Conservation (phyloP, 371 early-diverging fungal genomes). For the Apophysomyces trapeziformis region DNA sequence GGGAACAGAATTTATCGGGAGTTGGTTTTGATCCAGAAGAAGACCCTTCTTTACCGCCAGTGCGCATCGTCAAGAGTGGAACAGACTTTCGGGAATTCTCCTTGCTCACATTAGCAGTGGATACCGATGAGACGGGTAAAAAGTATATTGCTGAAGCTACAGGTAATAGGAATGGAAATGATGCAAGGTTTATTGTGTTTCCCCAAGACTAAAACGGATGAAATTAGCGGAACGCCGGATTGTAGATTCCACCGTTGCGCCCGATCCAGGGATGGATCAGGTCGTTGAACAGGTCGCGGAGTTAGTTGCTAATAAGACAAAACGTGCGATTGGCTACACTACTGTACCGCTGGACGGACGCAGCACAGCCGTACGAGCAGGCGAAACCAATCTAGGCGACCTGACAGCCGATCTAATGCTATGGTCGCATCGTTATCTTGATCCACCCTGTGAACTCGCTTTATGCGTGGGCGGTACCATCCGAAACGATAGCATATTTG, state of each 20-base stretch:
- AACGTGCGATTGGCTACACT: slow-evolving; percentile 55
- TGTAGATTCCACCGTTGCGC: slow-evolving; percentile 36
- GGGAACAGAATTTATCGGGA: slow-evolving; percentile 31
- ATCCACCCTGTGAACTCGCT: slow-evolving; percentile 49
- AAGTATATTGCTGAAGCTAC: slow-evolving; percentile 30
- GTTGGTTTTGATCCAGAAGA: slow-evolving; percentile 44
- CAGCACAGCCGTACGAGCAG: slow-evolving; percentile 53
- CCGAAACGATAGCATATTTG: slow-evolving; percentile 58
- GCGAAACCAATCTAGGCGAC: slow-evolving; percentile 64
- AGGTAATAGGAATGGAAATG: slow-evolving; percentile 18
- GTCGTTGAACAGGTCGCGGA: slow-evolving; percentile 44
- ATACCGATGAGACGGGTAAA: slow-evolving; percentile 20
- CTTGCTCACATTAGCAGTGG: slow-evolving; percentile 40
- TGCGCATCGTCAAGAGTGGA: slow-evolving; percentile 64
- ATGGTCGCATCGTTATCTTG: slow-evolving; percentile 41
- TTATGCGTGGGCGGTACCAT: slow-evolving; percentile 64
- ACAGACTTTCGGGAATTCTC: slow-evolving; percentile 69
- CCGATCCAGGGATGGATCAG: slow-evolving; percentile 38
- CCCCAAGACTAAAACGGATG: background rate
- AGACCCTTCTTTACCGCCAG: slow-evolving; percentile 25
- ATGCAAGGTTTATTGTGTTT: no score
- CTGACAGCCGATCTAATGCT: slow-evolving; percentile 67
- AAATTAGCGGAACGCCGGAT: slow-evolving; percentile 43
- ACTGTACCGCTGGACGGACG: slow-evolving; percentile 57
- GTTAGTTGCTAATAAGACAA: slow-evolving; percentile 47